These are phyloP conservation scores for Trichoderma pleuroti DNA, from an alignment of 2,329 filamentous ascomycete genomes.

Conservation along the genomic window DNA sequence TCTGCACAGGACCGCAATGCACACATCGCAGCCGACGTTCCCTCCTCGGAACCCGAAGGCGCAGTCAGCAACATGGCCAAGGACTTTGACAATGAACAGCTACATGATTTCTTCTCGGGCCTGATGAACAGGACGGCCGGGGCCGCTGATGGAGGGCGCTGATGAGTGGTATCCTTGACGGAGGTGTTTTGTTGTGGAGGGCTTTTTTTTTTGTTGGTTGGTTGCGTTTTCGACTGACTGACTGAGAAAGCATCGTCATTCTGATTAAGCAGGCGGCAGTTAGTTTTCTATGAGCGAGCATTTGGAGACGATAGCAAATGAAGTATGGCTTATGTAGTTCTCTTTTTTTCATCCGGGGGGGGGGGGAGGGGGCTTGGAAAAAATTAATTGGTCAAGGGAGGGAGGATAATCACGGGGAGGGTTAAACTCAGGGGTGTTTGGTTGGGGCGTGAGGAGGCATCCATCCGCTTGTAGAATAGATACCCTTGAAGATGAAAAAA, in stretches of 20 bases:
- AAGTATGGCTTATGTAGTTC: background rate
- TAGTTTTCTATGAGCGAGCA: constrained; percentile 6
- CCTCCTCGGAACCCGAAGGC: constrained; percentile 36
- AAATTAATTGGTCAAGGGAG: constrained; percentile 2
- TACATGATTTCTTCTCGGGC: constrained; percentile 58
- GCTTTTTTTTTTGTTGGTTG: background rate
- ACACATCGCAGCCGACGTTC: constrained; percentile 45
- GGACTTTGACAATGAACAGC: constrained; percentile 50
- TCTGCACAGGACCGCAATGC: constrained; percentile 52
- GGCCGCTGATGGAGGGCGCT: constrained; percentile 25
- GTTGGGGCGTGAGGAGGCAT: constrained; percentile 19
- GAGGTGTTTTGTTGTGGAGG: background rate
- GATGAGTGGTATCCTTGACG: background rate
- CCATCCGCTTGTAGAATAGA: constrained; percentile 37
- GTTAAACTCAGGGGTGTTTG: constrained; percentile 7
- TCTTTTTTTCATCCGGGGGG: background rate
- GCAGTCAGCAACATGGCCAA: constrained; percentile 42
- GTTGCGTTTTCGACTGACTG: background rate
- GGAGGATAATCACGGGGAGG: constrained; percentile 7
- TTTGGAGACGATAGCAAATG: background rate
- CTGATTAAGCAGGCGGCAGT: constrained; percentile 7
- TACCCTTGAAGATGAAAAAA: constrained; percentile 35
- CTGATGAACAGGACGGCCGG: constrained; percentile 53
- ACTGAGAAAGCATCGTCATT: background rate
- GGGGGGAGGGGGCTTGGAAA: background rate